Evolutionary conservation across 257 asterid species (phyloP), one percentile per base, ranked within the genome.

Genomic region (Primulina eburnea): DNA sequence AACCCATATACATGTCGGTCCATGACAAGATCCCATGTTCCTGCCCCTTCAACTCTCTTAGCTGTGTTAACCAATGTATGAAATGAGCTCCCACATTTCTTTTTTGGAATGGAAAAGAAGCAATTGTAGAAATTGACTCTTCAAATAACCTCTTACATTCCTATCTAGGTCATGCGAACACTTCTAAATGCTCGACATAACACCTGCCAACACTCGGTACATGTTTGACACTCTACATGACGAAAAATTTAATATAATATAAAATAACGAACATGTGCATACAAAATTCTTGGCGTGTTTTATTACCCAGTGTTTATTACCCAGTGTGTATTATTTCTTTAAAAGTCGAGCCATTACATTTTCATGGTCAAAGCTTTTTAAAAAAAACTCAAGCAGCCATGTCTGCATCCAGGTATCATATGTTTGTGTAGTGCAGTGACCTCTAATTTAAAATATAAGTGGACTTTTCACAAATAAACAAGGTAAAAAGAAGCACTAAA

Each of bases 21-120:
- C 17, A 66, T 64, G 33, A 47, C 12, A 62, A 77, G 65, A 71
- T 21, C 34, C 53, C 24, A 37, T 12, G n/a, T 35, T 40, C 61
- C 58, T 53, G 74, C 68, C 9, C 55, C 30, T 67, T 65, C 29
- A 29, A 40, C 65, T 10, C 81, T 68, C 75, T 34, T 17, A 33
- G 50, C 53, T 5, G 67, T 55, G 55, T 32, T 72, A 34, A 69
- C 47, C 12, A 50, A 60, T 55, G 53, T 4, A 73, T 7, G 26
- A 65, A 53, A 55, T 12, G 53, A 43, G n/a, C n/a, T 12, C 50
- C 50, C 53, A 43, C 53, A 12, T 40, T 53, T 30, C 50, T 55
- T 17, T 28, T 16, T 24, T 24, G 26, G 26, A 24, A 24, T 30
- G 20, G 6, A 55, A 60, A 60, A 60, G 66, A 61, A 65, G 57